Evolutionary conservation across 345 rosid species (phyloP).

Genomic region (Salix dunnii): DNA sequence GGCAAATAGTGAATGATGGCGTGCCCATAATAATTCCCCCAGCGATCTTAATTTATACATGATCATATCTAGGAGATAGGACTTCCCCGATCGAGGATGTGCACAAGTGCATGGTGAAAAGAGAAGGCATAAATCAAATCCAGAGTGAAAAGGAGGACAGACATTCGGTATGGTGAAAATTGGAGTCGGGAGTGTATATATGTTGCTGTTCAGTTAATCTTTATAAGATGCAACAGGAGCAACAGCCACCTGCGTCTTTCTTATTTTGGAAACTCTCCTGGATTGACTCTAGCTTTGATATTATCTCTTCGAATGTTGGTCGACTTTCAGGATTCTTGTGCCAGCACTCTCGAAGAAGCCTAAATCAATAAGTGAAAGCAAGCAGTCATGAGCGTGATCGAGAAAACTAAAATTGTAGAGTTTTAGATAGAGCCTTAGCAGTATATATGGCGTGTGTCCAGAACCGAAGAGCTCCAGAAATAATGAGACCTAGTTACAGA

Average conservation of each 20-base stretch:
- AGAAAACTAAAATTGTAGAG: not conserved
- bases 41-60: not conserved
- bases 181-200: not conserved
- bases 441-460: too few relatives aligned
- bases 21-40: not conserved
- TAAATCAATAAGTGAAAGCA: slow-evolving; percentile 16
- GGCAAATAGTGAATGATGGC: too few relatives aligned
- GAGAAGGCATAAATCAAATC: not conserved
- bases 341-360: slow-evolving; percentile 66
- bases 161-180: not conserved
- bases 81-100: not conserved
- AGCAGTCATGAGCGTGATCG: not conserved
- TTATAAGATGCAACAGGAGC: slow-evolving; percentile 36
- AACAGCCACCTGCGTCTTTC: slow-evolving; percentile 10
- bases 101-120: not conserved
- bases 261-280: slow-evolving; percentile 24
- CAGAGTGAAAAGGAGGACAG: not conserved
- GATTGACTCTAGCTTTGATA: slow-evolving; percentile 44
- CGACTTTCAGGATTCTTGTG: slow-evolving; percentile 60
- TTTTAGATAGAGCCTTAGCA: not conserved
- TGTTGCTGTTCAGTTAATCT: not conserved
- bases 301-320: slow-evolving; percentile 60
- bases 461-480: not conserved
- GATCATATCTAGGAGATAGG: not conserved
- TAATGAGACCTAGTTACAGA: not conserved